phyloP scores from a whole-genome alignment of 306 rosid genomes.

The Quercus mongolica region DNA sequence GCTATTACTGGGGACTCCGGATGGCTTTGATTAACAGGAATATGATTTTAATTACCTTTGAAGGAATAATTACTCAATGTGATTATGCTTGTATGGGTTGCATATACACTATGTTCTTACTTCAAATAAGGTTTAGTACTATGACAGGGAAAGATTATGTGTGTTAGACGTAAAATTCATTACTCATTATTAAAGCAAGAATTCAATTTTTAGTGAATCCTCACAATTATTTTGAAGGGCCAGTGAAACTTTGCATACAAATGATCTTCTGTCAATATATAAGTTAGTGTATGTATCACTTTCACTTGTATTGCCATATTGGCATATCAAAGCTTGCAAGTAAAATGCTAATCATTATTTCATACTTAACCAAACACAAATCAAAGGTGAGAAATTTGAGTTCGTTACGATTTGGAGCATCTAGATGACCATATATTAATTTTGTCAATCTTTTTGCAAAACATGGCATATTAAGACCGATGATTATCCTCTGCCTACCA shows the following conservation, averaged over 20 bases:
- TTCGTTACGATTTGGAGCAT: neutral
- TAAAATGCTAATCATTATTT: neutral
- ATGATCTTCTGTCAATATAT: too few relatives aligned
- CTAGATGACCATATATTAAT: neutral
- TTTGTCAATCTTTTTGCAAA: neutral
- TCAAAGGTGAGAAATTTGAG: neutral
- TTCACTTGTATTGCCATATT: neutral
- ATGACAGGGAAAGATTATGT: neutral
- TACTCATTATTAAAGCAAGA: neutral
- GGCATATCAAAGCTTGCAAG: neutral
- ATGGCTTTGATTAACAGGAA: too few relatives aligned
- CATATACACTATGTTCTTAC: too few relatives aligned
- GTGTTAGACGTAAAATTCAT: neutral
- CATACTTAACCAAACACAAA: neutral
- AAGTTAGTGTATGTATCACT: neutral
- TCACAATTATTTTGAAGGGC: neutral
- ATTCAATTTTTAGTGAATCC: neutral
- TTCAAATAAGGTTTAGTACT: neutral
- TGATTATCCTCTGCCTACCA: neutral
- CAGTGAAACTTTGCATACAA: too few relatives aligned
- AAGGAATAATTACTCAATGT: too few relatives aligned
- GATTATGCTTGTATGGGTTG: too few relatives aligned
- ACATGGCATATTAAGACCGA: neutral
- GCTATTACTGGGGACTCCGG: too few relatives aligned
- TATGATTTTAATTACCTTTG: too few relatives aligned